Conservation (phyloP, 805 yeast genomes). For the Wickerhamiella spandovensis region DNA sequence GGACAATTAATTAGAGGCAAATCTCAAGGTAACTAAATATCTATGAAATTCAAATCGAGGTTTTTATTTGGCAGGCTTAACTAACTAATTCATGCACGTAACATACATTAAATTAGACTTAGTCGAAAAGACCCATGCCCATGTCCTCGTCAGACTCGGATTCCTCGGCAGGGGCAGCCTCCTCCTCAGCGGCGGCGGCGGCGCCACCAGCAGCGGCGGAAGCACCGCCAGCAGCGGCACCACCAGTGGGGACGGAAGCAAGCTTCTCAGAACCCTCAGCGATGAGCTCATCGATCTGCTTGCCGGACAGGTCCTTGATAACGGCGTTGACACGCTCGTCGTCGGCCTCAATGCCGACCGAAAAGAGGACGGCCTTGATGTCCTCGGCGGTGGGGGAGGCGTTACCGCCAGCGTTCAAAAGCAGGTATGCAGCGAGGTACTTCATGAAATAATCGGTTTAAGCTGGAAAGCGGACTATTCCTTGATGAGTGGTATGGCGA, state of each 20-base stretch:
- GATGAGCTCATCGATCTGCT: constrained; percentile 76
- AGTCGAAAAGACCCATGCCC: constrained; percentile 92
- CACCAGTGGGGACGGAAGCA: constrained; percentile 96
- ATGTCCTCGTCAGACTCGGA: constrained; percentile 30
- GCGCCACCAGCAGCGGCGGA: constrained; percentile 60
- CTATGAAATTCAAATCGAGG: background rate
- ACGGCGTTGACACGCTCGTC: constrained; percentile 71
- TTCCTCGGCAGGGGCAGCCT: constrained; percentile 48
- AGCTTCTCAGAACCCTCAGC: constrained; percentile 93
- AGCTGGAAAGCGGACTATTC: constrained; percentile 62
- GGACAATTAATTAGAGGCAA: background rate
- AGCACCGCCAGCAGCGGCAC: constrained; percentile 78
- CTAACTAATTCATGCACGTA: background rate
- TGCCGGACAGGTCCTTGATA: constrained; percentile 83
- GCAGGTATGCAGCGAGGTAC: constrained; percentile 99
- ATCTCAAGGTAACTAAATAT: background rate
- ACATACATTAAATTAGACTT: constrained; percentile 24
- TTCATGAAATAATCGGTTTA: constrained; percentile 43
- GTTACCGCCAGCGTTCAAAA: constrained; percentile 95
- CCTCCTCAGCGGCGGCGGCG: constrained; percentile 58
- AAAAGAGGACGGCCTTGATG: constrained; percentile 73
- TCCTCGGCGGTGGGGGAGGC: constrained; percentile 87
- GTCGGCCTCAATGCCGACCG: constrained; percentile 95
- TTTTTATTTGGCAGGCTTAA: background rate
- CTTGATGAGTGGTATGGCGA: constrained; percentile 26